Evolutionary conservation across 768 basidiomycete genomes (phyloP), one percentile per base, ranked within the genome.

Genomic region (Exidia glandulosa): DNA sequence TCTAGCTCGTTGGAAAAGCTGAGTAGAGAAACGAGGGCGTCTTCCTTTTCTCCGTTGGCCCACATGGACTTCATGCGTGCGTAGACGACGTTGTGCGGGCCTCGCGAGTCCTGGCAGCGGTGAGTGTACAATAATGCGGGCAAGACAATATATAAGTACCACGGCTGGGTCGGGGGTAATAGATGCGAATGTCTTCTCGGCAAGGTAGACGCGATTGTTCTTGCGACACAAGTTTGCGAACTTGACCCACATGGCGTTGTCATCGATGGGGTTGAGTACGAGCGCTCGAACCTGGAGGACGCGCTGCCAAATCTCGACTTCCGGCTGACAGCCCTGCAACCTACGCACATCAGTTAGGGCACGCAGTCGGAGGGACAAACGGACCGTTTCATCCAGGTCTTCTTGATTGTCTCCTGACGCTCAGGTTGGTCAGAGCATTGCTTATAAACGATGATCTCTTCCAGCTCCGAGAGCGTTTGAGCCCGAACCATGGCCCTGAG

Each of bases 231-330:
- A 77, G 67, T 99, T 98, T 2, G 95, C 92, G 68, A 99, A 97
- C 73, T 96, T 94, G 73, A 99, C 96, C 94, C 94, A 98, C 85
- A 96, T 97, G 52, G 89, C 82, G 48, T 90, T 91, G 69, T 97
- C 94, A 63, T 96, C 93, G 63, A 90, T 90, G 0, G 96, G 95
- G 48, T 84, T 89, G 30, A 97, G 77, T 25, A 99, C 94, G 57
- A 98, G 79, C 0, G 94, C 92, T 58, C 96, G 83, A 56, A 99
- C 93, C 77, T 97, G 95, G 9, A 99, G 77, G 58, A 98, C 90
- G 23, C 95, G 85, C 70, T 98, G 96, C 96, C 96, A 99, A 3
- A 96, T 93, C 72, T 99, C 96, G 33, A 98, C 95, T 66, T 98
- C 96, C 27, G 92, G 91, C 68, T 98, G 94, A 72, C 94, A 97